Base-by-base conservation (phyloP, 768 basidiomycete species). In the Trametes maxima region DNA sequence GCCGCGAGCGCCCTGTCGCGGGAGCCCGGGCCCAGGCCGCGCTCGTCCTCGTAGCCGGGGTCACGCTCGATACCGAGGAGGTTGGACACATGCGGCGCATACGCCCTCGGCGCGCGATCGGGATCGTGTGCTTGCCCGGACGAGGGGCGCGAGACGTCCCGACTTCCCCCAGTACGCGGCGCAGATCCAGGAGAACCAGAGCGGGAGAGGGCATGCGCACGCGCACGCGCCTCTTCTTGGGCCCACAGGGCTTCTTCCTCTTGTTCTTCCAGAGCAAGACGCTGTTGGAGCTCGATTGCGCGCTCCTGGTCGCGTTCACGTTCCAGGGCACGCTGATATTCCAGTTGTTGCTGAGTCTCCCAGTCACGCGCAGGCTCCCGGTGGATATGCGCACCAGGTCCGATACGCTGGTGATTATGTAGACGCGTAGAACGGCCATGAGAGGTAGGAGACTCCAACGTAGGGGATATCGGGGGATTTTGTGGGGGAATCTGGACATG, bases 391-490 rank as follows among this genome's bases (percentile, higher is more conserved):
- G 84, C 78, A 3, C 79, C 86, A 42, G 87, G 86, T 7, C 86
- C 87, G 67, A 86, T 69, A 56, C 86, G 85, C 72, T 88, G 88
- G 73, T 89, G 88, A 61, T 78, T 79, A 70, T 89, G 89, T 22
- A 55, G 19, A 33, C 58, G 64, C 19, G 55, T 36, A 24, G 57
- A 36, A 19, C 54, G 54, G 14, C 57, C 59, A 24, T 57, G 57
- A 54, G 59, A 57, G 19, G 64, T 64, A 24, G 67, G 70, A n/a
- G 68, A 69, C 19, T 63, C 59, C 46, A 73, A 70, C 19, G 69
- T 73, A 10, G 73, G 76, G 19, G 79, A 78, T 13, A 78, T 13
- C 2, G 69, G 67, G 28, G 65, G 19, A 53, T 65, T 61, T 42
- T 66, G 59, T 33, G 51, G 49, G 16, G 68, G 63, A 48, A 68